Evolutionary conservation across 2,329 filamentous ascomycete genomes (phyloP).

Genomic region (Sporothrix sp.): DNA sequence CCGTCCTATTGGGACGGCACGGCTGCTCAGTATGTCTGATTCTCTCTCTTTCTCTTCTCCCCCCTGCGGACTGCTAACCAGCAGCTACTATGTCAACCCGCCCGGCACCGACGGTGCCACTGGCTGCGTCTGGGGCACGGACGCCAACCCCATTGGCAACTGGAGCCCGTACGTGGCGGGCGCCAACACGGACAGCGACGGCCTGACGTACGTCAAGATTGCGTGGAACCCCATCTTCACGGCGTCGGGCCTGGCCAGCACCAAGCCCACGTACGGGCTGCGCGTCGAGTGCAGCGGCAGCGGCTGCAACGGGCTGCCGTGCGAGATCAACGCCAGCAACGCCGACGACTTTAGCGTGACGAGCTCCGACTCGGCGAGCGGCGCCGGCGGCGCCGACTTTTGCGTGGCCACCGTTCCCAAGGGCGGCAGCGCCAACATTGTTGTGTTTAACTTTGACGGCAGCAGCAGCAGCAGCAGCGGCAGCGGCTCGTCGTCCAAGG

Average conservation of each 20-base stretch:
- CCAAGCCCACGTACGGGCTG: conserved; percentile 55
- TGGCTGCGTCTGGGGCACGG: conserved; percentile 64
- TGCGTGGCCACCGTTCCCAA: conserved; percentile 67
- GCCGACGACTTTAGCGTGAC: conserved; percentile 48
- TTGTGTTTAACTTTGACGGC: conserved; percentile 45
- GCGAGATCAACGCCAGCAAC: conserved; percentile 54
- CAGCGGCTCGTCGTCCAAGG: conserved; percentile 16
- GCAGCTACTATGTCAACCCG: conserved; percentile 67
- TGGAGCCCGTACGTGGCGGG: conserved; percentile 71
- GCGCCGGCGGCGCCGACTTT: conserved; percentile 60
- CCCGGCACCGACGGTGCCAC: conserved; percentile 51
- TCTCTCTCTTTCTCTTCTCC: not conserved
- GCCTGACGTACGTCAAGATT: conserved; percentile 64
- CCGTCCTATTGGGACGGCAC: conserved; percentile 61
- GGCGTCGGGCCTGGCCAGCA: conserved; percentile 41
- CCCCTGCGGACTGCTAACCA: not conserved
- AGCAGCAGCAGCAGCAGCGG: conserved; percentile 22
- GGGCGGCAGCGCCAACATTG: conserved; percentile 56
- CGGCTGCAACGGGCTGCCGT: conserved; percentile 64
- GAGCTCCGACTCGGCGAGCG: conserved; percentile 43
- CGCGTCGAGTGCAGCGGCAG: conserved; percentile 59
- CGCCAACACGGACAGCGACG: conserved; percentile 56
- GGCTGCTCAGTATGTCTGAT: conserved; percentile 63
- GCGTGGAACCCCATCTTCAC: conserved; percentile 71
- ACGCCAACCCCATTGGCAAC: conserved; percentile 55